A percentile compares a stretch with the other conserved stretches of the same genome.
Conservation (phyloP, 768 basidiomycete species). For the Rhizopogon roseolus region DNA sequence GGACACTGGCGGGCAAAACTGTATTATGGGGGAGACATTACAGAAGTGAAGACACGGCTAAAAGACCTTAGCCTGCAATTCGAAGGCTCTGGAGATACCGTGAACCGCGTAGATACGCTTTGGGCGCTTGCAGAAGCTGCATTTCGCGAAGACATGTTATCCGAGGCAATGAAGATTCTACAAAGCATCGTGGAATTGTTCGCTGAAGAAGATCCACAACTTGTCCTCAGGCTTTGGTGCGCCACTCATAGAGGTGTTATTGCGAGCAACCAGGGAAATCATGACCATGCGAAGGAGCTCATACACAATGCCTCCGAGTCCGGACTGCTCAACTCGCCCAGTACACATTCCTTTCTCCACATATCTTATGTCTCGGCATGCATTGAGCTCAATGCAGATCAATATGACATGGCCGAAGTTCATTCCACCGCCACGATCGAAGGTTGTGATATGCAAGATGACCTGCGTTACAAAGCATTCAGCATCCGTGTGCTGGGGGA, state of each 20-base stretch:
- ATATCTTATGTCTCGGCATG: not conserved
- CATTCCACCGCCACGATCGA: not conserved
- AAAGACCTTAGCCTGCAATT: no score
- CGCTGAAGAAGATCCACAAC: rapidly evolving
- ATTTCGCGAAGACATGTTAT: not conserved
- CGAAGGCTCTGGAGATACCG: no score
- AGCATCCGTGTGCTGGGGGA: not conserved
- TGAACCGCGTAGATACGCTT: no score
- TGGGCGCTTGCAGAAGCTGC: not conserved
- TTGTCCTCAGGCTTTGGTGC: not conserved
- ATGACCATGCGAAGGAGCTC: not conserved
- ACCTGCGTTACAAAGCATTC: not conserved
- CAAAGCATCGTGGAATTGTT: not conserved
- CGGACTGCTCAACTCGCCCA: not conserved
- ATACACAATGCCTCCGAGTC: not conserved
- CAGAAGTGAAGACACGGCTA: no score
- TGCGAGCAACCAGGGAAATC: not conserved
- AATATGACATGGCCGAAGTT: not conserved
- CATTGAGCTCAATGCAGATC: not conserved
- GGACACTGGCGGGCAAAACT: no score
- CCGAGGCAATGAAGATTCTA: not conserved
- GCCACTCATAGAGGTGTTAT: not conserved
- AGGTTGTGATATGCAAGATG: not conserved
- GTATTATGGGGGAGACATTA: no score
- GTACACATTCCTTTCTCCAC: not conserved